Evolutionary conservation across 768 basidiomycete species (phyloP), one percentile per base, ranked within the genome.

Genomic region (Mycena amicta): DNA sequence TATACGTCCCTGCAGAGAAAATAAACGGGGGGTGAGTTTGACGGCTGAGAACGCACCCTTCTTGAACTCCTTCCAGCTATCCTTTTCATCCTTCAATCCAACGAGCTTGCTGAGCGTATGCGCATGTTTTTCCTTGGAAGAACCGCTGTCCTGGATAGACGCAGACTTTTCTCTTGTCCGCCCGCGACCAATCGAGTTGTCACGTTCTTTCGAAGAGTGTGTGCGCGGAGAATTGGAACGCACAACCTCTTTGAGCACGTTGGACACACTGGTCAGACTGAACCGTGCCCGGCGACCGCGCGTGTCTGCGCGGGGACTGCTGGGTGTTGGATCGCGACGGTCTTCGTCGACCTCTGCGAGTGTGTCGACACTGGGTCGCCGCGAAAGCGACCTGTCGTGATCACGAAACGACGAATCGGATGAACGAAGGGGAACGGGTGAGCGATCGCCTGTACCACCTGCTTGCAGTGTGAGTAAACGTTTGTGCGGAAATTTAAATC

Each of bases 1-100:
- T 93, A 70, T 98, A 98, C 4, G 86, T 90, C 20, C 95, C 95
- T 92, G 64, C 29, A 58, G n/a, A n/a, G n/a, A n/a, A n/a, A n/a
- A n/a, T n/a, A n/a, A n/a, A n/a, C n/a, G n/a, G n/a, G n/a, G n/a
- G n/a, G n/a, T n/a, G n/a, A n/a, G n/a, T n/a, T n/a, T n/a, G n/a
- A n/a, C n/a, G n/a, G n/a, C n/a, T n/a, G n/a, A n/a, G n/a, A n/a
- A 71, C 77, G 37, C 53, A 90, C 94, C 95, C 75, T 90, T 87
- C 66, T 87, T 85, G 71, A 96, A 96, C 71, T 95, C 89, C 68
- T 89, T 88, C 93, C 93, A 98, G 4, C 81, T 79, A 51, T 81
- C 74, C 26, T 59, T 58, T 11, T 78, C 75, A 18, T 73, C 55
- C 50, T 75, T 76, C 15, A 82, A 67, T 37, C 75, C 80, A 3